Percentiles rank a stretch among this genome's conserved stretches.
phyloP scores from a whole-genome alignment of 2,329 filamentous ascomycete genomes.

The Alternaria novae-zelandiae region DNA sequence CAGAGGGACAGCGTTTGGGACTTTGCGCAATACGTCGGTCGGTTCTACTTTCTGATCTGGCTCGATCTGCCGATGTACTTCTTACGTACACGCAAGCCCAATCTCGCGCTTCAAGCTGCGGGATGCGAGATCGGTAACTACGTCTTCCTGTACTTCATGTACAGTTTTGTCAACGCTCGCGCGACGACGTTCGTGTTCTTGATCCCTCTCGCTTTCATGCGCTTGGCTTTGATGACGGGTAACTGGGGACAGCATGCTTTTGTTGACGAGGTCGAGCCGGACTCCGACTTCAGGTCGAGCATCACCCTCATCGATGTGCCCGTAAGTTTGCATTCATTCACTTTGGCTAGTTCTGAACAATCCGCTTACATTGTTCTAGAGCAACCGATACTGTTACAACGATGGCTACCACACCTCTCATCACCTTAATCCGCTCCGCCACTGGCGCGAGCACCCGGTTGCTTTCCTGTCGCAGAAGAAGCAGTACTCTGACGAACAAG shows the following conservation, averaged over 20 bases:
- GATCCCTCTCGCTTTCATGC: conserved; percentile 69
- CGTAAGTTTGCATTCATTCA: conserved; percentile 57
- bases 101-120: conserved; percentile 61
- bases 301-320: conserved; percentile 81
- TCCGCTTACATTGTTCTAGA: conserved; percentile 55
- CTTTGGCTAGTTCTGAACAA: rapidly evolving
- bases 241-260: conserved; percentile 88
- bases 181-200: conserved; percentile 71
- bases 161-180: conserved; percentile 54
- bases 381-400: conserved; percentile 82
- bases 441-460: conserved; percentile 81
- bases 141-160: conserved; percentile 58
- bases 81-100: conserved; percentile 64
- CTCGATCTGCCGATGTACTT: conserved; percentile 79
- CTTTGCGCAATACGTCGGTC: conserved; percentile 74
- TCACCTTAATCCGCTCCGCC: conserved; percentile 76
- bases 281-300: conserved; percentile 79
- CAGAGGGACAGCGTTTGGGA: conserved; percentile 71
- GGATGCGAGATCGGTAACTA: conserved; percentile 66
- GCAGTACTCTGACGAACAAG: conserved; percentile 69
- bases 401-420: conserved; percentile 84
- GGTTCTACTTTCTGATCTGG: conserved; percentile 78
- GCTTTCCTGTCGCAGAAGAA: conserved; percentile 74
- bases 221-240: conserved; percentile 77
- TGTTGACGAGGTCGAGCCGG: conserved; percentile 75